Evolutionary conservation across 352 stramenopile species (phyloP).

Genomic region (Globisporangium barbulae): DNA sequence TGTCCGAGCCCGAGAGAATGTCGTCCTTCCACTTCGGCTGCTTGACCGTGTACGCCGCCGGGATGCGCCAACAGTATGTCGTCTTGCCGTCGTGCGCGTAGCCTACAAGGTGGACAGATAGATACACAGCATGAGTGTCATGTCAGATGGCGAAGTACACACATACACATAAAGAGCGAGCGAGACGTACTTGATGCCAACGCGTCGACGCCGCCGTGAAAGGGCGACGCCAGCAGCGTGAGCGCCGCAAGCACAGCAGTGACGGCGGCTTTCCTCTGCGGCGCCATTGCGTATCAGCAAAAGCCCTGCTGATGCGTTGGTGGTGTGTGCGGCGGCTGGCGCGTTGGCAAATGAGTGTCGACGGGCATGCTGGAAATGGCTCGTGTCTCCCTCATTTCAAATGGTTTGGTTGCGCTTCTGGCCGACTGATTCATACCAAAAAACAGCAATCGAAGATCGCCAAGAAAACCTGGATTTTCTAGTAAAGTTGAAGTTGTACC

Average conservation of each 20-base stretch:
- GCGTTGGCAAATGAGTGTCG: not conserved
- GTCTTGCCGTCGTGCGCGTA: slow-evolving; percentile 29
- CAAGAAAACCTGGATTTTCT: too few species aligned
- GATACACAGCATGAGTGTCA: not conserved
- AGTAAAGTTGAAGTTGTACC: not conserved
- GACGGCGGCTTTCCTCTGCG: not conserved
- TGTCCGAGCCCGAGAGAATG: slow-evolving; percentile 13
- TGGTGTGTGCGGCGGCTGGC: not conserved
- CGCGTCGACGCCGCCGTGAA: not conserved
- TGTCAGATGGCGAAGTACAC: not conserved
- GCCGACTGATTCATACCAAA: not conserved
- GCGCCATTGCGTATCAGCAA: slow-evolving; percentile 1
- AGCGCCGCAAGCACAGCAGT: not conserved
- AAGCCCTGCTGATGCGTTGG: not conserved
- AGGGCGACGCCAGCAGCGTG: not conserved
- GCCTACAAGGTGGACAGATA: slow-evolving; percentile 2
- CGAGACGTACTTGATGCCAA: slow-evolving; percentile 16
- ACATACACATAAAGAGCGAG: not conserved
- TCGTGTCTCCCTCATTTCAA: not conserved
- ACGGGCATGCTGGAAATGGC: not conserved
- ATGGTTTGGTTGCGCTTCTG: not conserved
- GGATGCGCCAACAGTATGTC: slow-evolving; percentile 36
- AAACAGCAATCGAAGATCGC: not conserved
- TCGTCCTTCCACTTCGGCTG: slow-evolving; percentile 7
- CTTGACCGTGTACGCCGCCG: slow-evolving; percentile 13